Base-by-base conservation (phyloP, 805 yeast genomes). In the Sugiyamaella chiloensis region DNA sequence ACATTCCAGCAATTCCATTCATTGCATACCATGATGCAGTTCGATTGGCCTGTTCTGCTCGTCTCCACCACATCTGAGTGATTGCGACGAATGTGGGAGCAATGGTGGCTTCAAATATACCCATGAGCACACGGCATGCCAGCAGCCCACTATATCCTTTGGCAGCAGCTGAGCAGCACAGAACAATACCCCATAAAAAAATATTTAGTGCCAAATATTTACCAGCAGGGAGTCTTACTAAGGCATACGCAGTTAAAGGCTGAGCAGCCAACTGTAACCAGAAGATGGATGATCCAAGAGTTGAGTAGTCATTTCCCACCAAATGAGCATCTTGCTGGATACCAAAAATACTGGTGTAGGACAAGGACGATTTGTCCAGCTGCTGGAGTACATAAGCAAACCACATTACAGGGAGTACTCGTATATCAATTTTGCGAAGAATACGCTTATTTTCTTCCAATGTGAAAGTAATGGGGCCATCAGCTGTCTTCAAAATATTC, bases 11-110 rank as follows among this genome's bases (percentile, higher is more conserved):
- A 14, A 34, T 34, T 6, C 37, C 37, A 34, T 40, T 40, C 44
- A 40, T 40, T 31, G 56, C 69, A 51, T 72, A 68, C 73, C 78
- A 75, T 21, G 68, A 48, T 20, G 71, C 64, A 2, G 68, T 60
- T 39, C 78, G 61, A 40, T 40, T 40, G 14, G 83, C 83, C 44
- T 79, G 78, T 51, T 66, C 67, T n/a, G 52, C 52, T 17, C 64
- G 55, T 50, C 69, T 73, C 71, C 79, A 81, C 76, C 81, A 81
- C 63, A 77, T 81, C 21, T 77, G 62, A 4, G 83, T 80, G 42
- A 81, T 60, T 26, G 77, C 67, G 24, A 78, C 75, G 63, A 77
- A 77, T 4, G 81, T 74, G 3, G 87, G 86, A 11, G 44, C 44
- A 16, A 40, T 27, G 78, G 73, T 17, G 71, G 77, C 66, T 58